Percentiles rank a stretch among this genome's conserved stretches.
Conservation (phyloP, 179 eudicot species). For the Patellifolia procumbens region DNA sequence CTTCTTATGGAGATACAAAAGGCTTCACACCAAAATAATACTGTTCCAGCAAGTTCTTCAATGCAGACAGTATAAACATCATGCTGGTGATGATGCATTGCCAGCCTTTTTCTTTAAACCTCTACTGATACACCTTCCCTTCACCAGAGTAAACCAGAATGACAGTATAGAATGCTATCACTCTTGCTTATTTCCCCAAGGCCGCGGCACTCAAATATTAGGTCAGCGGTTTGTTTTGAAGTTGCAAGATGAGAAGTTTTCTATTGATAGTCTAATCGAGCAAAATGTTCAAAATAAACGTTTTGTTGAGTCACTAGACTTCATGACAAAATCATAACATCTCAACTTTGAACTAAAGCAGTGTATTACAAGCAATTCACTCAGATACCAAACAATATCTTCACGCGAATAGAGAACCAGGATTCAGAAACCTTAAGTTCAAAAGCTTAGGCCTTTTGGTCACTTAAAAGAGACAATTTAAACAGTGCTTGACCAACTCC, state of each 20-base stretch:
- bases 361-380: not conserved
- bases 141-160: not conserved
- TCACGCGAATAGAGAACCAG: not conserved
- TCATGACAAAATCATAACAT: not conserved
- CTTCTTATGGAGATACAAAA: no score
- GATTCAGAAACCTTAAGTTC: no score
- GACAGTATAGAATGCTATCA: not conserved
- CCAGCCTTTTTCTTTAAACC: not conserved
- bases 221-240: not conserved
- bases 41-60: no score
- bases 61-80: no score
- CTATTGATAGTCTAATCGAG: not conserved
- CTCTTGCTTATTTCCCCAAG: not conserved
- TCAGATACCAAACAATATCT: not conserved
- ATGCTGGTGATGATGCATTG: no score
- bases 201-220: no score
- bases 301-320: not conserved
- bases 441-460: not conserved
- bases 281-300: not conserved
- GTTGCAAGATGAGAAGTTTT: not conserved
- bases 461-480: not conserved
- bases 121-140: not conserved
- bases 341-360: not conserved
- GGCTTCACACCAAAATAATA: no score
- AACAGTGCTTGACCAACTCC: not conserved